These are phyloP conservation scores for Phytopythium chamaehyphon DNA, from an alignment of 352 stramenopile genomes.

Conservation along the genomic window DNA sequence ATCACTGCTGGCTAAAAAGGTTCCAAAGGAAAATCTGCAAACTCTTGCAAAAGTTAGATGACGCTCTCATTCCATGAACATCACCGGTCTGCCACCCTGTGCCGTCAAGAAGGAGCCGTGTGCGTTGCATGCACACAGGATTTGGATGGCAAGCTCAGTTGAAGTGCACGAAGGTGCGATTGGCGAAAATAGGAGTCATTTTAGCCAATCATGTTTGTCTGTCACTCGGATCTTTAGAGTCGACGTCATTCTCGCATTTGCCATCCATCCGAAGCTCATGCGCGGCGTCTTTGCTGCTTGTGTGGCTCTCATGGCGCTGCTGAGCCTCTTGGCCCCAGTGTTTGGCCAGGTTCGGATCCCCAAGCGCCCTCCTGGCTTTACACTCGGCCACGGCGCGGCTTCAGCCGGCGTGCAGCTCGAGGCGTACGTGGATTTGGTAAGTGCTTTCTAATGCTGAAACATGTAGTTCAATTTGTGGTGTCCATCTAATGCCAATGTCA, in stretches of 20 bases:
- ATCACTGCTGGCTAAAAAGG: background rate
- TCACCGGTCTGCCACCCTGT: too few species aligned
- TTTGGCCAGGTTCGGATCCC: constrained; percentile 59
- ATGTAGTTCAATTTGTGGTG: background rate
- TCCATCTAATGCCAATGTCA: constrained; percentile 4
- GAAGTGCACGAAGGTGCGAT: background rate
- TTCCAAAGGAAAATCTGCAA: too few species aligned
- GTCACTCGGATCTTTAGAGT: background rate
- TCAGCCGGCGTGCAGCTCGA: constrained; percentile 64
- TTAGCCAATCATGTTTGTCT: background rate
- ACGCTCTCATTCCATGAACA: too few species aligned
- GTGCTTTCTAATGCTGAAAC: background rate
- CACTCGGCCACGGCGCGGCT: constrained; percentile 40
- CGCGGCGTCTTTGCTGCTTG: constrained; percentile 6
- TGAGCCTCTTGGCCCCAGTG: constrained; percentile 8
- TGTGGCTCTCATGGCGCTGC: constrained; percentile 5
- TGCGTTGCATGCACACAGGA: too few species aligned
- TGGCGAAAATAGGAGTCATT: constrained; percentile 4
- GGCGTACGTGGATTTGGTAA: constrained; percentile 71
- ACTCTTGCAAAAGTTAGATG: too few species aligned
- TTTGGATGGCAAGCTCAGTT: too few species aligned
- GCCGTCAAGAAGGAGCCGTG: too few species aligned
- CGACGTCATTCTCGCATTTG: too few species aligned
- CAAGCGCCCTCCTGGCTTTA: constrained; percentile 53
- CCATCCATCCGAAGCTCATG: constrained; percentile 10